Evolutionary conservation across 805 yeast genomes (phyloP).

Genomic region (Yarrowia sp.): DNA sequence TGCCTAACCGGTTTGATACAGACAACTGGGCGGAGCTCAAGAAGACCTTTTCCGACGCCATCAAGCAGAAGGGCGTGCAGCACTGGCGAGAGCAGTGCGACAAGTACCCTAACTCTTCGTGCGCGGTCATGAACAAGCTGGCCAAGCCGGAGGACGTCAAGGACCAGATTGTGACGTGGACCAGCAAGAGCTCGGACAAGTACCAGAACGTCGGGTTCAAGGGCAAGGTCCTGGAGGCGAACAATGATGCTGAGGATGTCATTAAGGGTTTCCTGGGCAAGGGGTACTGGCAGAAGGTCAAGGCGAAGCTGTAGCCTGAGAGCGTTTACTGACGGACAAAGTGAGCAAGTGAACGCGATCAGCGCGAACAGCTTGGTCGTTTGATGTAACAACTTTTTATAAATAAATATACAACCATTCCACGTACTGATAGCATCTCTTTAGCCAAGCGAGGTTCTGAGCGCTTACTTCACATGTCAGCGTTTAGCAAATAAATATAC

Average conservation of each 20-base stretch:
- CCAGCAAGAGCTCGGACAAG: not conserved
- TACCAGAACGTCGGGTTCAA: not conserved
- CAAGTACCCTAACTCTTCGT: slow-evolving; percentile 24
- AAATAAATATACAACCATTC: too few species aligned
- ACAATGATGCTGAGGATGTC: not conserved
- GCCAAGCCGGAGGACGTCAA: slow-evolving; percentile 8
- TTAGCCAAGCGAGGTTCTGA: too few species aligned
- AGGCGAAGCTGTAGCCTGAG: slow-evolving; percentile 22
- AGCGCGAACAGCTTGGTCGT: too few species aligned
- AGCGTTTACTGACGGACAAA: too few species aligned
- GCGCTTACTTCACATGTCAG: too few species aligned
- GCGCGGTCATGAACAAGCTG: slow-evolving; percentile 16
- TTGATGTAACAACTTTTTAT: too few species aligned
- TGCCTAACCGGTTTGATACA: slow-evolving; percentile 17
- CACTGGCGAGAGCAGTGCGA: slow-evolving; percentile 21
- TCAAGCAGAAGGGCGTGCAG: not conserved
- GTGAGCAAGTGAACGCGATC: too few species aligned
- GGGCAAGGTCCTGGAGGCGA: slow-evolving; percentile 15
- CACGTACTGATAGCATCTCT: too few species aligned
- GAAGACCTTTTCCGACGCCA: not conserved
- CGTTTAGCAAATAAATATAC: too few species aligned
- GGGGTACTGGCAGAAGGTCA: slow-evolving; percentile 20
- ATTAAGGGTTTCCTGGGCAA: not conserved
- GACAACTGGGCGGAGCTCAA: slow-evolving; percentile 19
- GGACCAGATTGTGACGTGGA: slow-evolving; percentile 25